Evolutionary conservation across 129 eudicot genomes (phyloP).

Genomic region (Escallonia herrerae): DNA sequence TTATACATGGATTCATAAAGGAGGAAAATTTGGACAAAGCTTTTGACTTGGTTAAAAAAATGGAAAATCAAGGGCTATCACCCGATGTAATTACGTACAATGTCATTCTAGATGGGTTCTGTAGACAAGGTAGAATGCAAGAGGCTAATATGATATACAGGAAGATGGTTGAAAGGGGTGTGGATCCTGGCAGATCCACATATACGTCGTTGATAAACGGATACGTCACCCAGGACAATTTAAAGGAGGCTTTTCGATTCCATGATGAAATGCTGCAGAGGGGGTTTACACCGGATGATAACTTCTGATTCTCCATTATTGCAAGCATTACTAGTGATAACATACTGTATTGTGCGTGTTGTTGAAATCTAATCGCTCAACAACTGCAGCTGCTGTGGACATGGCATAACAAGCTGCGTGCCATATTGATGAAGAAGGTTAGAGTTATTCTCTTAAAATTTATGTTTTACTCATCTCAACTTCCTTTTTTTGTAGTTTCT

Average conservation of each 20-base stretch:
- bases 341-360: neutral
- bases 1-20: constrained; percentile 57
- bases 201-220: constrained; percentile 69
- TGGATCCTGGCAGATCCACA: constrained; percentile 58
- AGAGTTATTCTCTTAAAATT: neutral
- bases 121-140: constrained; percentile 60
- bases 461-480: neutral
- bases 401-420: neutral
- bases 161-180: constrained; percentile 55
- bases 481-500: neutral
- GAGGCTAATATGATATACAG: constrained; percentile 46
- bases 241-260: constrained; percentile 65
- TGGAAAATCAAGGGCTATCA: constrained; percentile 54
- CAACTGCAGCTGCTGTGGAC: constrained; percentile 2
- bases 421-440: neutral
- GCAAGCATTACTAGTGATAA: neutral
- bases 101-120: constrained; percentile 61
- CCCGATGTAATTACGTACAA: constrained; percentile 67
- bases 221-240: constrained; percentile 58
- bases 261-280: constrained; percentile 71
- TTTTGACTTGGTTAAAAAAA: constrained; percentile 43
- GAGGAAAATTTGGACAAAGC: constrained; percentile 52
- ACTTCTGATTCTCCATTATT: constrained; percentile 26
- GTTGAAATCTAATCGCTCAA: neutral
- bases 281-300: constrained; percentile 82